Conservation (phyloP, 139 green algal species). For the Coelastrella sp. region DNA sequence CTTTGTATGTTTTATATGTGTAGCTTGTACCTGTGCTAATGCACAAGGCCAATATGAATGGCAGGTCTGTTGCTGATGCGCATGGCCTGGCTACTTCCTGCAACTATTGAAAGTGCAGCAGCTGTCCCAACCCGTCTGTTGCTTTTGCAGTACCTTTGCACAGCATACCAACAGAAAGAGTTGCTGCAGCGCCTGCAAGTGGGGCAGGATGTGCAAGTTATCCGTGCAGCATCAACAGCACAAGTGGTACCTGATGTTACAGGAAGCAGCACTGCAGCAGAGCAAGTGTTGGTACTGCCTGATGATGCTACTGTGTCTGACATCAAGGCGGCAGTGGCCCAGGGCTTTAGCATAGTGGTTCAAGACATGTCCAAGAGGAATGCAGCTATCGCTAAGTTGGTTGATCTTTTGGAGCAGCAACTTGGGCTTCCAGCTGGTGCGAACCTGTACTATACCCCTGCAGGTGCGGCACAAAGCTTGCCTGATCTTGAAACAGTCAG, state of each 20-base stretch:
- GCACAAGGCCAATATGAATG: too few relatives aligned
- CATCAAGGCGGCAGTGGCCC: background rate
- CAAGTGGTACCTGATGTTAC: background rate
- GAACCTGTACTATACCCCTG: constrained; percentile 60
- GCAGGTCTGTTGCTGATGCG: too few relatives aligned
- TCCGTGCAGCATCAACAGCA: constrained; percentile 7
- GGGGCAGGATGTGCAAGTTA: constrained; percentile 14
- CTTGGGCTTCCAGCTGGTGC: constrained; percentile 47
- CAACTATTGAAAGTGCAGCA: too few relatives aligned
- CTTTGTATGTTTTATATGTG: too few relatives aligned
- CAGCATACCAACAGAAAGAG: background rate
- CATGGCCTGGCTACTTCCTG: too few relatives aligned
- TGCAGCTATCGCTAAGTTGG: background rate
- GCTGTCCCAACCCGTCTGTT: background rate
- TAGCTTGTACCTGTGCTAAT: too few relatives aligned
- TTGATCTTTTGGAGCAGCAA: constrained; percentile 36
- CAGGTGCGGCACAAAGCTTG: constrained; percentile 31
- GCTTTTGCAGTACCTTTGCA: constrained; percentile 25
- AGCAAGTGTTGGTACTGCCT: constrained; percentile 13
- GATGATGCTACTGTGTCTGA: background rate
- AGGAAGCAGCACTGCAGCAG: background rate
- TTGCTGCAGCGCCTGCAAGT: constrained; percentile 33
- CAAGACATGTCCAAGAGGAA: constrained; percentile 36
- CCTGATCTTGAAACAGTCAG: background rate
- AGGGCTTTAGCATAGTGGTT: constrained; percentile 48